These are phyloP conservation scores for Cytospora mali DNA, from an alignment of 2,329 filamentous ascomycete genomes.

Conservation along the genomic window DNA sequence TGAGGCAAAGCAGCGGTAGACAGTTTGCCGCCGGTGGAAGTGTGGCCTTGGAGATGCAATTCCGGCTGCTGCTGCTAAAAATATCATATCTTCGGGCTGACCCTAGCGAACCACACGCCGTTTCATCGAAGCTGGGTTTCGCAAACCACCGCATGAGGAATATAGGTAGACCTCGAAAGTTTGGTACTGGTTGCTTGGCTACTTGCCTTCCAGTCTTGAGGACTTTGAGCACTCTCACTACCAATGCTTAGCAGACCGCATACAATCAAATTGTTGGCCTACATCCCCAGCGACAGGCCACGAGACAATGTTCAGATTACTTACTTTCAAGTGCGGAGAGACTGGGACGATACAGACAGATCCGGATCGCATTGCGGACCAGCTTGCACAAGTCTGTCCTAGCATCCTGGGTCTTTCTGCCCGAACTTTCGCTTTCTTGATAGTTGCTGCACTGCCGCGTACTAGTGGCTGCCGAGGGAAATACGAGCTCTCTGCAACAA, in stretches of 20 bases:
- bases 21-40: not conserved
- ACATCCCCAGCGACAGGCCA: not conserved
- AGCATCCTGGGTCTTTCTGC: not conserved
- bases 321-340: not conserved
- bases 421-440: conserved; percentile 4
- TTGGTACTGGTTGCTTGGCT: conserved; percentile 17
- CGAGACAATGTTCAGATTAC: not conserved
- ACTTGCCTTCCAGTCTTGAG: not conserved
- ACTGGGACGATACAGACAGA: not conserved
- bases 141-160: conserved; percentile 5
- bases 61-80: conserved; percentile 15
- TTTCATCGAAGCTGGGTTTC: conserved; percentile 21
- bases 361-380: not conserved
- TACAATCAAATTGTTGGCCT: not conserved
- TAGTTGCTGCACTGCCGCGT: conserved; percentile 21
- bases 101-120: conserved; percentile 1
- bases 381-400: not conserved
- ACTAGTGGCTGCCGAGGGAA: conserved; percentile 13
- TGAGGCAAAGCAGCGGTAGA: conserved; percentile 2
- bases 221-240: not conserved
- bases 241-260: not conserved
- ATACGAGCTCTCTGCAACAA: conserved; percentile 10
- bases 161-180: conserved; percentile 13
- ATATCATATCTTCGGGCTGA: conserved; percentile 15
- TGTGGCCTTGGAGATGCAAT: not conserved